Evolutionary conservation across 78 protist genomes (phyloP).

Genomic region (Goniomonas avonlea): DNA sequence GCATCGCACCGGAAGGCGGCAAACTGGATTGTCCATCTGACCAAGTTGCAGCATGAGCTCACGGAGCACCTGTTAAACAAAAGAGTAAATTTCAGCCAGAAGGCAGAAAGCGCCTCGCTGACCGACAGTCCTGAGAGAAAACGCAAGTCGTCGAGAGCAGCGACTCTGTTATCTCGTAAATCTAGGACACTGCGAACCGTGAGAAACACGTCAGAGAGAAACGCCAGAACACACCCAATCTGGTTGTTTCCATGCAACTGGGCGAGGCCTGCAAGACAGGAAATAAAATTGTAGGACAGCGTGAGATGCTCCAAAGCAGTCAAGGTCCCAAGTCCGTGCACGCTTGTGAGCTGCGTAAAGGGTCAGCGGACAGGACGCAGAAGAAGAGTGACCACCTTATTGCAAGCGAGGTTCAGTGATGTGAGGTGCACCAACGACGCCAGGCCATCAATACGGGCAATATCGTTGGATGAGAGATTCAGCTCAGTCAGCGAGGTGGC

Average conservation of each 20-base stretch:
- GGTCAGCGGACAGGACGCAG: too few relatives aligned
- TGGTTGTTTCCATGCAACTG: not conserved
- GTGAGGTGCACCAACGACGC: not conserved
- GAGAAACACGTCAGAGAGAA: not conserved
- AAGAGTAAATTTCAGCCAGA: too few relatives aligned
- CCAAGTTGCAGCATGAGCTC: not conserved
- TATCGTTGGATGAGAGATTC: conserved; percentile 13
- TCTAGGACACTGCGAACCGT: not conserved
- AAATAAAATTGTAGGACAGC: not conserved
- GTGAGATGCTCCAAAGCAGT: not conserved
- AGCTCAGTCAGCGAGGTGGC: not conserved
- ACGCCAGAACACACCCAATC: not conserved
- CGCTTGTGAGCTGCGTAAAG: too few relatives aligned
- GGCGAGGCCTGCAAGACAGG: not conserved
- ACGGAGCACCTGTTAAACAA: not conserved
- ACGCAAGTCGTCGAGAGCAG: not conserved
- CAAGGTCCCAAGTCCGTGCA: too few relatives aligned
- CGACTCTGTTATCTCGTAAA: not conserved
- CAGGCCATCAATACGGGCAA: not conserved
- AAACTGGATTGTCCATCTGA: not conserved
- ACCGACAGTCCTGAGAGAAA: not conserved
- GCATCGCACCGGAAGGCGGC: conserved; percentile 1
- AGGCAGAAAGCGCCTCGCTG: too few relatives aligned
- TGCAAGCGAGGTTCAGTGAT: conserved; percentile 20
- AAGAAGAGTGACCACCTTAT: too few relatives aligned